These are phyloP conservation scores for Diaporthe nobilis DNA, from an alignment of 2,329 filamentous ascomycete genomes.

Conservation along the genomic window DNA sequence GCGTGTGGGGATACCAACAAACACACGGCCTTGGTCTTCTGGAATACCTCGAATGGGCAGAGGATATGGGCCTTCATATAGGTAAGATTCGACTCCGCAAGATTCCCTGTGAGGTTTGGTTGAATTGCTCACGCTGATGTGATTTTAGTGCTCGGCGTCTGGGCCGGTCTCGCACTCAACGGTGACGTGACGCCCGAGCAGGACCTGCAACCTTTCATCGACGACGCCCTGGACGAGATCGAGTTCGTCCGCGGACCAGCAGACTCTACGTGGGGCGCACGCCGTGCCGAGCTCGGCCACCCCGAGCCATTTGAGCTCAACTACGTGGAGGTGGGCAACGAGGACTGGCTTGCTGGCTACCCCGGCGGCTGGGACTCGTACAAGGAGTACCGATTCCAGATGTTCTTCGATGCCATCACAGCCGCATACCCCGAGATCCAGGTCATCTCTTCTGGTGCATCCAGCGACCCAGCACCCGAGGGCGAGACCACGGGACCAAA, in stretches of 20 bases:
- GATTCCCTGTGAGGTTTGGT: neutral
- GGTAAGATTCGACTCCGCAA: conserved; percentile 49
- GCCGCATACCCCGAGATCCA: conserved; percentile 31
- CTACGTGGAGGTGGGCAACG: conserved; percentile 78
- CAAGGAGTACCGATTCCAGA: conserved; percentile 69
- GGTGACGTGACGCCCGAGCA: conserved; percentile 65
- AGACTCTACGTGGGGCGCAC: conserved; percentile 68
- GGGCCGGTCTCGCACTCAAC: conserved; percentile 68
- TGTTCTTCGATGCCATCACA: conserved; percentile 71
- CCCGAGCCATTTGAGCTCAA: conserved; percentile 72
- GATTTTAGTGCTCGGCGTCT: conserved; percentile 67
- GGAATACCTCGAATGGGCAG: conserved; percentile 73
- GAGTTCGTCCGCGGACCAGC: conserved; percentile 72
- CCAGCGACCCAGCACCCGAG: conserved; percentile 16
- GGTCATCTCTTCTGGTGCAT: conserved; percentile 16
- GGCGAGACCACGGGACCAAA: conserved; percentile 20
- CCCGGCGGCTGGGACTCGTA: conserved; percentile 62
- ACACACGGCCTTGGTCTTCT: conserved; percentile 74
- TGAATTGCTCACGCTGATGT: conserved; percentile 14
- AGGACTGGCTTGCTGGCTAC: conserved; percentile 72
- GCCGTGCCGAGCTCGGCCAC: conserved; percentile 72
- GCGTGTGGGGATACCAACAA: conserved; percentile 72
- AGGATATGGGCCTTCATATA: conserved; percentile 71
- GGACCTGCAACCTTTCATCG: conserved; percentile 68
- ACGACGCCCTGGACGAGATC: conserved; percentile 73